Conservation (phyloP, 2,329 filamentous ascomycete genomes). For the Endocalyx cinctus region DNA sequence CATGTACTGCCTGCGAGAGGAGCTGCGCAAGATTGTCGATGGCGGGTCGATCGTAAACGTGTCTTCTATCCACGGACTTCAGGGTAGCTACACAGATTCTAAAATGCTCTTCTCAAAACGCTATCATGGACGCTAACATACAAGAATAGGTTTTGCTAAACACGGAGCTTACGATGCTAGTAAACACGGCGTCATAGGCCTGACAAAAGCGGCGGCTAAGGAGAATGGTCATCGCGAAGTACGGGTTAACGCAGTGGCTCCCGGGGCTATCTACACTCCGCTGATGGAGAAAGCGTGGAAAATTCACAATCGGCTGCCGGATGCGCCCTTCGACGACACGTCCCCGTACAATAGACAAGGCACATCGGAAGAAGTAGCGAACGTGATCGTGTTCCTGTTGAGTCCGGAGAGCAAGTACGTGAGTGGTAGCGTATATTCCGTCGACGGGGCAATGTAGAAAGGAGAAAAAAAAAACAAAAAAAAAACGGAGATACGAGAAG, state of each 20-base stretch:
- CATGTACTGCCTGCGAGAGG: conserved; percentile 46
- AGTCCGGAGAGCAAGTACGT: conserved; percentile 43
- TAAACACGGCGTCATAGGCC: conserved; percentile 34
- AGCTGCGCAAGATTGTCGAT: conserved; percentile 39
- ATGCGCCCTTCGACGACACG: conserved; percentile 37
- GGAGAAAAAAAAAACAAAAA: too few relatives aligned
- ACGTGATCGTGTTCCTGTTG: conserved; percentile 43
- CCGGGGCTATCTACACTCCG: conserved; percentile 46
- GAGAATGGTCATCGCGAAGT: conserved; percentile 39
- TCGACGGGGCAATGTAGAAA: conserved; percentile 37
- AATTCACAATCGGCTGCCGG: conserved; percentile 26
- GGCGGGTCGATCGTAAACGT: conserved; percentile 57
- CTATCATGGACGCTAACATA: conserved; percentile 17
- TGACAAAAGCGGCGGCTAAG: conserved; percentile 31
- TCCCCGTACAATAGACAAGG: conserved; percentile 40
- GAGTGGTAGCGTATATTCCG: conserved; percentile 40
- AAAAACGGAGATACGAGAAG: too few relatives aligned
- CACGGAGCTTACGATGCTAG: conserved; percentile 34
- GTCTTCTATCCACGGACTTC: conserved; percentile 46
- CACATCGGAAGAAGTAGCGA: conserved; percentile 42
- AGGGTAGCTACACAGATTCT: too few relatives aligned
- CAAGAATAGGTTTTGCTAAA: conserved; percentile 32
- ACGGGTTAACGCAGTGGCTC: conserved; percentile 42
- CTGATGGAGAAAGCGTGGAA: conserved; percentile 42
- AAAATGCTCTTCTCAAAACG: too few relatives aligned